Conservation (phyloP, 1,284 basidiomycete species). For the Phaffia rhodozyma region DNA sequence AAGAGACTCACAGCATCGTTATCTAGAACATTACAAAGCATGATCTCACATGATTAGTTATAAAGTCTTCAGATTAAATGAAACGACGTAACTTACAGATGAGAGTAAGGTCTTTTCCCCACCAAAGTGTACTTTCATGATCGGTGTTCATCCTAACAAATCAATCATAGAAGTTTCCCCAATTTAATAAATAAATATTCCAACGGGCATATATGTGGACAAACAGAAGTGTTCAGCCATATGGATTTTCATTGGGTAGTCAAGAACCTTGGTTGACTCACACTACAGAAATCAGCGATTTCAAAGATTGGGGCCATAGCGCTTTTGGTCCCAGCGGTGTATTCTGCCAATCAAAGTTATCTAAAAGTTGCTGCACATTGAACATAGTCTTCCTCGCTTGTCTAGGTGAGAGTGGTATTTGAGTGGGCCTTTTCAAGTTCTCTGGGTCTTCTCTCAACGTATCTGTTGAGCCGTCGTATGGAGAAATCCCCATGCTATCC, state of each 20-base stretch:
- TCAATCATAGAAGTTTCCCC: neutral
- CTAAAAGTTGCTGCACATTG: too few species aligned
- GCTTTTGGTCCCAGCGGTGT: neutral
- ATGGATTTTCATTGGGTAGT: neutral
- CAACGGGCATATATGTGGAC: neutral
- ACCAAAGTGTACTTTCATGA: slow-evolving; percentile 8
- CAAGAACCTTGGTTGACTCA: neutral
- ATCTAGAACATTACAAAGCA: neutral
- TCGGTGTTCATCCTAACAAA: neutral
- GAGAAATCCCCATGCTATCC: too few species aligned
- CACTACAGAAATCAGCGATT: neutral
- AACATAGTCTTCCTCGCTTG: too few species aligned
- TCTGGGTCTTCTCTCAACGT: too few species aligned
- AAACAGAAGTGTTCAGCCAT: neutral
- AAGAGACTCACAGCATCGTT: neutral
- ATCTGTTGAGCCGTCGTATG: too few species aligned
- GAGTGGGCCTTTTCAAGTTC: too few species aligned
- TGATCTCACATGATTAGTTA: neutral
- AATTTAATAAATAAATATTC: neutral
- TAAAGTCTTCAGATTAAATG: neutral
- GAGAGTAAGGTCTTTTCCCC: slow-evolving; percentile 3
- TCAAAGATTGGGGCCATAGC: slow-evolving; percentile 3
- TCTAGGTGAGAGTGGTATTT: too few species aligned
- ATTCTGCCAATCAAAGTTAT: too few species aligned
- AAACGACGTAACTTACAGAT: neutral